These are phyloP conservation scores for Crithidia acanthocephali DNA, from an alignment of 208 protist genomes.

Conservation along the genomic window DNA sequence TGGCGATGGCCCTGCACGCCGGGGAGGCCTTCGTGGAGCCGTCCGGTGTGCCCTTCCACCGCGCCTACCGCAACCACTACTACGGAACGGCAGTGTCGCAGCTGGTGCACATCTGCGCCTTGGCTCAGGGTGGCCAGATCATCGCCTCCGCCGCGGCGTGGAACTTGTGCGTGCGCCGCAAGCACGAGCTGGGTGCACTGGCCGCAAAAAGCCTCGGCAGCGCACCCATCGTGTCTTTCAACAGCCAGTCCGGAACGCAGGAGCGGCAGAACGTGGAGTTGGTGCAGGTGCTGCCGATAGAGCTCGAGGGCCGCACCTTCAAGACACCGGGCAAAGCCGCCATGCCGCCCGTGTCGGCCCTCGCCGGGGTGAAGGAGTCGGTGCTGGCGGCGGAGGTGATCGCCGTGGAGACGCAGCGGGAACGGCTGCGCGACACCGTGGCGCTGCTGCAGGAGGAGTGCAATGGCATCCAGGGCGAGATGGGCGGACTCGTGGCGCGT, in stretches of 20 bases:
- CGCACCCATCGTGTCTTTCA: slow-evolving; percentile 73
- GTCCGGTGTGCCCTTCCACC: slow-evolving; percentile 53
- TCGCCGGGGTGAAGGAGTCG: slow-evolving; percentile 52
- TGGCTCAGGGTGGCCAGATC: slow-evolving; percentile 85
- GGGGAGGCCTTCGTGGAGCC: slow-evolving; percentile 75
- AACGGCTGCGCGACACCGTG: slow-evolving; percentile 52
- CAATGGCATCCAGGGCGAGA: slow-evolving; percentile 42
- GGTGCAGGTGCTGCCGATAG: slow-evolving; percentile 56
- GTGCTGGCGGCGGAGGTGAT: slow-evolving; percentile 70
- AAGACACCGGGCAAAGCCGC: slow-evolving; percentile 36
- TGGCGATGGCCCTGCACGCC: slow-evolving; percentile 79
- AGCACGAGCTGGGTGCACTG: slow-evolving; percentile 69
- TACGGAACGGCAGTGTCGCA: slow-evolving; percentile 85
- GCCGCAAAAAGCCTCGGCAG: slow-evolving; percentile 53
- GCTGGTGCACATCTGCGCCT: slow-evolving; percentile 64
- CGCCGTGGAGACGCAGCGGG: slow-evolving; percentile 53
- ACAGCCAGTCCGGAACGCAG: slow-evolving; percentile 62
- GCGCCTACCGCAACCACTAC: slow-evolving; percentile 75
- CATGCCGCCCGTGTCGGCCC: slow-evolving; percentile 36
- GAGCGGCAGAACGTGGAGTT: slow-evolving; percentile 75
- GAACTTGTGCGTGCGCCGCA: slow-evolving; percentile 50
- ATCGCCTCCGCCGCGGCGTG: slow-evolving; percentile 73
- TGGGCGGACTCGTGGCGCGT: slow-evolving; percentile 45
- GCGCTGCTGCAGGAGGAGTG: slow-evolving; percentile 65
- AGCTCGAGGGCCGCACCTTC: slow-evolving; percentile 60